Base-by-base conservation (phyloP, 192 early-diverging fungal genomes). In the Cetraspora pellucida region DNA sequence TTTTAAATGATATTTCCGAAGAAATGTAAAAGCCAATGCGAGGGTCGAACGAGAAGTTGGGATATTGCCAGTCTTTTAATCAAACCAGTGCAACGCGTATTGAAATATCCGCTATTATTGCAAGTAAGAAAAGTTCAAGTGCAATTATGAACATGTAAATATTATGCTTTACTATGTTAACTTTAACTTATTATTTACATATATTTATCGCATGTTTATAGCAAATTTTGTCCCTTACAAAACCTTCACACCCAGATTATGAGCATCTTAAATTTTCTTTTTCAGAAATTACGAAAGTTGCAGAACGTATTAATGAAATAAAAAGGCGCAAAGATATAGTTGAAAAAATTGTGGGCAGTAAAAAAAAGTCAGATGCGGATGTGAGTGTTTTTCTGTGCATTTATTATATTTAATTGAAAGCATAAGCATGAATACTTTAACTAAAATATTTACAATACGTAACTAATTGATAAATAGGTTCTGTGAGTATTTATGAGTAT, bases 51-150 rank as follows among this genome's bases (percentile, higher is more conserved):
- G 2, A 89, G 86, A 30, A 93, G 93, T 69, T 98, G 97, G 97
- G 97, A 98, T 82, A 84, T 98, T 74, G 87, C 91, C 0, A 92
- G 91, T 75, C 82, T 98, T 78, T 83, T 98, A 8, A 95, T 98
- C 81, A 98, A 98, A 78, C 97, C 97, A 16, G 95, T 98, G 10
- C 97, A 98, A 81, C 88, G 97, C 44, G 93, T 98, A n/a, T 84
- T 98, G n/a, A 96, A 96, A 82, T 97, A 97, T 79, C 97, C 97
- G 1, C 83, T 98, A 3, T 82, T 98, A 65, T 83, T 98, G 45
- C 90, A 91, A 72, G 89, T 90, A 86, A 67, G 69, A 30, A 9
- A 28, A 55, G 16, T 61, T 23, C 25, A 21, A 14, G 16, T 60
- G 2, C 9, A 31, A 52, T 58, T 21, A 73, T 59, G 7, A 46